phyloP scores from a whole-genome alignment of 2,329 filamentous ascomycete genomes.

The Parafenestella ontariensis region DNA sequence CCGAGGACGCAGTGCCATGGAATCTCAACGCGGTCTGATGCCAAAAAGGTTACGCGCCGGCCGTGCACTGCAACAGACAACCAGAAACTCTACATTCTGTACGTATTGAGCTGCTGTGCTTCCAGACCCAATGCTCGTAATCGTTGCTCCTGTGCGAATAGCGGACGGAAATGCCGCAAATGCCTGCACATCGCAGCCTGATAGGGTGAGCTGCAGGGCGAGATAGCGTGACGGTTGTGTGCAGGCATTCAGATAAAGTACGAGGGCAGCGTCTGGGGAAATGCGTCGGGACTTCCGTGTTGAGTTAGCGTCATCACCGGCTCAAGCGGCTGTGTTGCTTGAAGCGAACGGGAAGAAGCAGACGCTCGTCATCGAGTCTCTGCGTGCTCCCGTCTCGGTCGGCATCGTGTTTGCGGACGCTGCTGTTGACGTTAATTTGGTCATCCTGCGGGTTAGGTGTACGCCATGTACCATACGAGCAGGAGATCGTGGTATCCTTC shows the following conservation, averaged over 20 bases:
- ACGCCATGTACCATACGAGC: constrained; percentile 17
- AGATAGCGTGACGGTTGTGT: constrained; percentile 14
- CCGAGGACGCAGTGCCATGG: background rate
- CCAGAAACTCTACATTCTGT: background rate
- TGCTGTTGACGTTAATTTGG: constrained; percentile 9
- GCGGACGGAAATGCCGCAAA: constrained; percentile 5
- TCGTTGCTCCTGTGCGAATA: constrained; percentile 1
- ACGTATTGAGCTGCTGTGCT: background rate
- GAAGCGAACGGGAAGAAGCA: constrained; percentile 24
- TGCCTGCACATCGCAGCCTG: constrained; percentile 12
- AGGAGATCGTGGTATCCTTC: constrained; percentile 1
- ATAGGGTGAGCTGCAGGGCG: constrained; percentile 26
- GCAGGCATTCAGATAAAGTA: constrained; percentile 19
- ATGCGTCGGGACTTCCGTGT: constrained; percentile 24
- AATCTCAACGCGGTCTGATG: background rate
- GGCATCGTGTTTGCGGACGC: constrained; percentile 12
- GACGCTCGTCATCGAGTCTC: constrained; percentile 31
- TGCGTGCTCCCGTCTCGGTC: constrained; percentile 20
- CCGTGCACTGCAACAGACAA: background rate
- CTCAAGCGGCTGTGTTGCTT: constrained; percentile 12
- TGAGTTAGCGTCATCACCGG: constrained; percentile 15
- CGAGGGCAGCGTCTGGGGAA: constrained; percentile 20
- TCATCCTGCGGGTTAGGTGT: constrained; percentile 8
- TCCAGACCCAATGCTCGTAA: background rate
- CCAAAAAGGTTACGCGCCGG: background rate